Evolutionary conservation across 495 filamentous ascomycete genomes (phyloP), one percentile per base, ranked within the genome.

Genomic region (Cenococcum geophilum): DNA sequence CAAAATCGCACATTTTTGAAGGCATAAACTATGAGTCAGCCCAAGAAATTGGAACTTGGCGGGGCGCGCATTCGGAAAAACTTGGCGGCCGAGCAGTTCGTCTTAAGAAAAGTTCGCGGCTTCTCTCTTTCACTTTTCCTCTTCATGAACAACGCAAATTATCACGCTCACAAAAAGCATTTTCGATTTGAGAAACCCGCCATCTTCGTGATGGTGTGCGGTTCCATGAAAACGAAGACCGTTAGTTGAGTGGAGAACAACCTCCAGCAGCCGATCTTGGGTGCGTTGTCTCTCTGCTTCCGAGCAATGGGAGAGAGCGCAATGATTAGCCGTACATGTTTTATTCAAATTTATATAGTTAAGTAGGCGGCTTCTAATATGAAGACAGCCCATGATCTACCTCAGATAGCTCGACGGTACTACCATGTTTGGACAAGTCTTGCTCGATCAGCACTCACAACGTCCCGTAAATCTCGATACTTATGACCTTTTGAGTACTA

Each of bases 101-200:
- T 55, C 51, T 34, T 62, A 64, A 65, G 63, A 55, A 60, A 55
- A n/a, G 34, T 32, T 60, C 52, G 58, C 14, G 16, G 23, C 20
- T 35, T n/a, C n/a, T 21, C 42, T 32, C 27, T n/a, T 14, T 57
- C 59, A 36, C 57, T 63, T 56, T 61, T 57, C 65, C 55, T 83
- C 80, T 62, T 84, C 52, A 68, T 68, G 62, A 68, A 70, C 68
- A 70, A 70, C 68, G 68, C 68, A 68, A 65, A 68, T 61, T 62
- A 52, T 57, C 55, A 65, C 65, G 60, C 69, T 63, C 61, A 63
- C 67, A 42, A 60, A 70, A 69, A 71, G 67, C 64, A 71, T 67
- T 69, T 69, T 71, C 69, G 63, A 67, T 64, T 63, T 56, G 60
- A 63, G 62, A 62, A 40, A 59, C 65, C 63, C 62, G 52, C 60